Evolutionary conservation across 2,329 filamentous ascomycete genomes (phyloP).

Genomic region (Mollisia scopiformis): DNA sequence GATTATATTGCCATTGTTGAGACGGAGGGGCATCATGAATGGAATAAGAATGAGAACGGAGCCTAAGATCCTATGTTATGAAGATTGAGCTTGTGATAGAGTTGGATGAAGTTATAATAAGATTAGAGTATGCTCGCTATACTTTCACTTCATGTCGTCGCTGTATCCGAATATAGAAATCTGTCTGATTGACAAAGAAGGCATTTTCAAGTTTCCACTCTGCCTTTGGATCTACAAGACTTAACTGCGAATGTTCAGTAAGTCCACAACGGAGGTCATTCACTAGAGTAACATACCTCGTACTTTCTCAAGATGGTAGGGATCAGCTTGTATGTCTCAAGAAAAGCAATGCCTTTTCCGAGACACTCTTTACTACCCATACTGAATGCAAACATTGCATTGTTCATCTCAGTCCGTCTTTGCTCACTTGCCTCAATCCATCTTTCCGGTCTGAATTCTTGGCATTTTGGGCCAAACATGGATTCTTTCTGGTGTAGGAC

Average conservation of each 20-base stretch:
- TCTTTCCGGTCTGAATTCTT: slow-evolving; percentile 50
- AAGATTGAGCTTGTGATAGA: not conserved
- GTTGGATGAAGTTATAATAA: not conserved
- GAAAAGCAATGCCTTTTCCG: slow-evolving; percentile 59
- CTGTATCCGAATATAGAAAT: not conserved
- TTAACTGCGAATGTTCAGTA: not conserved
- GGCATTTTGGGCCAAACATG: slow-evolving; percentile 50
- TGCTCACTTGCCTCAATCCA: slow-evolving; percentile 37
- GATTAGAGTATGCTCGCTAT: not conserved
- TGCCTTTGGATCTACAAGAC: not conserved
- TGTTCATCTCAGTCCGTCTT: slow-evolving; percentile 25
- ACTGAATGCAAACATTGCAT: slow-evolving; percentile 30
- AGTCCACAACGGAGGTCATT: not conserved
- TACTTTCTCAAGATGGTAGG: slow-evolving; percentile 63
- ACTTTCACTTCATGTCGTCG: not conserved
- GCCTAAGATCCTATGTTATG: not conserved
- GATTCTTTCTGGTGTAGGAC: slow-evolving; percentile 42
- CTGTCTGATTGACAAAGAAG: not conserved
- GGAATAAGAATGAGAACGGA: not conserved
- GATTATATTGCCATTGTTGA: not conserved
- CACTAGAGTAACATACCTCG: not conserved
- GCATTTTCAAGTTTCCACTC: not conserved
- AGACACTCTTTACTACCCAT: slow-evolving; percentile 42
- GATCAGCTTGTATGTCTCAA: slow-evolving; percentile 64
- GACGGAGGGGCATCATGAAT: not conserved